Base-by-base conservation (phyloP, 306 rosid species). In the Quercus ilex region DNA sequence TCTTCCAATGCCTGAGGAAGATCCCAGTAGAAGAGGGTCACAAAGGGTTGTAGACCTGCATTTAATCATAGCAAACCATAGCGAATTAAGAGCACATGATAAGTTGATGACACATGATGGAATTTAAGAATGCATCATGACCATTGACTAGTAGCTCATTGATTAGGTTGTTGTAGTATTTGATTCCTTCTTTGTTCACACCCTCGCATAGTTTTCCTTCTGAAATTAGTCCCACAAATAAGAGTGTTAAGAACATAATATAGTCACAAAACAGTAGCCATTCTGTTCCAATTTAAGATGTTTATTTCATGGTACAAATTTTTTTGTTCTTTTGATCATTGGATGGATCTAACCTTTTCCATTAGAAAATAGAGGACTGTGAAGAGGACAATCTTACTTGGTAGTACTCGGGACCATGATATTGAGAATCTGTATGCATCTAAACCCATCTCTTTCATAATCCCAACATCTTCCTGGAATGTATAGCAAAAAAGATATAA, bases 341-440 rank as follows among this genome's bases (percentile, higher is more conserved):
- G 3, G 12, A 41, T 12, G 53, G 53, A 49, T 49, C 53, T 49
- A 13, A 12, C 3, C 5, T 49, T 49, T 49, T 49, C 12, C 0
- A 49, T 49, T 13, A 13, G 53, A 49, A 49, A 12, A 12, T 46
- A 49, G 17, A 49, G 53, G 5, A 49, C 5, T 0, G 53, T 12
- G 3, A 41, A 41, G 0, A 41, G 46, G 46, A 49, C 53, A 49
- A 41, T 33, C 82, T 79, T 78, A 86, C 92, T 89, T 82, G 92
- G 88, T 4, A 89, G 71, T 57, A 89, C n/a, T 77, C 87, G 73
- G 3, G 92, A 75, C 92, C 87, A 89, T 38, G 90, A 89, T 56
- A 89, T 84, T 8, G 90, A 89, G 51, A 89, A 86, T 68, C 88
- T 80, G 62, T 86, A 84, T 60, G 92, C 90, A 86, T 86, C 88